A percentile compares a stretch with the other conserved stretches of the same genome.
Conservation (phyloP, 192 early-diverging fungal species). For the Podila minutissima region DNA sequence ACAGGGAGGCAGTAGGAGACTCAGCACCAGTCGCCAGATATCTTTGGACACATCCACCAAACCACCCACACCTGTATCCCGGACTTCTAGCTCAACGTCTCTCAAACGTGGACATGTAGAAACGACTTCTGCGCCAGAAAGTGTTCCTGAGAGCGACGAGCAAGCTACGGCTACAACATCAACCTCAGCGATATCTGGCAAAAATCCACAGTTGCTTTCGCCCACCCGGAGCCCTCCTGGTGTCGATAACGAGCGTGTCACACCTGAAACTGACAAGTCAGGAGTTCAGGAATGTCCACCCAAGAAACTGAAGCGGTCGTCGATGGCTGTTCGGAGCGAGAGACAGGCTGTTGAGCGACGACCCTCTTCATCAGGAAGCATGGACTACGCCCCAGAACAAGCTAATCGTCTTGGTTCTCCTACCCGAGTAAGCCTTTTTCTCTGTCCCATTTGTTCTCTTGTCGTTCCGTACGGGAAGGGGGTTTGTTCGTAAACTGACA, state of each 20-base stretch:
- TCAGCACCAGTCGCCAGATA: background rate
- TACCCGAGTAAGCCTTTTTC: background rate
- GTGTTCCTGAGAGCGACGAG: too few species aligned
- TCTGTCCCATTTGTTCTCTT: background rate
- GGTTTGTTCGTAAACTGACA: too few species aligned
- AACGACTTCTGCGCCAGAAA: background rate
- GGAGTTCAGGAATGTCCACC: slow-evolving; percentile 1
- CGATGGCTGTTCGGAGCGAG: slow-evolving; percentile 28
- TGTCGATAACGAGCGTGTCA: background rate
- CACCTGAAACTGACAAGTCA: background rate
- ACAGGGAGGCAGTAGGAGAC: background rate
- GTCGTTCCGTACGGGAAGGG: background rate
- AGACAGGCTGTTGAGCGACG: background rate
- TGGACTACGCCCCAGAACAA: background rate
- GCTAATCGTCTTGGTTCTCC: background rate
- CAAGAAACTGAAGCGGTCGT: slow-evolving; percentile 46
- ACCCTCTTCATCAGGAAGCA: background rate
- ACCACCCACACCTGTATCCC: background rate
- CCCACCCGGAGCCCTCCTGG: background rate
- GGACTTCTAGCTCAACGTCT: background rate
- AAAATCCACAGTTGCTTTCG: background rate
- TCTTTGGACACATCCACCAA: background rate
- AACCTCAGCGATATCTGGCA: background rate
- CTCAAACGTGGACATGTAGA: background rate
- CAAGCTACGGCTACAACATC: background rate